These are phyloP conservation scores for Sodiomyces alkalinus DNA, from an alignment of 2,329 filamentous ascomycete genomes.

Conservation along the genomic window DNA sequence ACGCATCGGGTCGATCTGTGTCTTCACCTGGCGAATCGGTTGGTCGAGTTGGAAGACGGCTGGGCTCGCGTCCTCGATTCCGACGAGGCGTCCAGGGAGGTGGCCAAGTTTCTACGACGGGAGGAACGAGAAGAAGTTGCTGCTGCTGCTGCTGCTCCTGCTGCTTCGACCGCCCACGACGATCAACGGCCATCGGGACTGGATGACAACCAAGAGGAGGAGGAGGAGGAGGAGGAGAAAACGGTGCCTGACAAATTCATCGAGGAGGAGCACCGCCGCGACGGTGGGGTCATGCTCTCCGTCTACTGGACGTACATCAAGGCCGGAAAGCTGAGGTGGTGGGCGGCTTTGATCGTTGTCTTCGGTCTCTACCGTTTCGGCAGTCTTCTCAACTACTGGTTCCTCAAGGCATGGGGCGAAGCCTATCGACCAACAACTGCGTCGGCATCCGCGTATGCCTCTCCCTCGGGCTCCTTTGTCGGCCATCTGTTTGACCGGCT, in stretches of 20 bases:
- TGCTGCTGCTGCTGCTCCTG: not conserved
- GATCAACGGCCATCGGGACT: too few relatives aligned
- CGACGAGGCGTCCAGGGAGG: slow-evolving; percentile 22
- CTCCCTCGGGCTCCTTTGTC: slow-evolving; percentile 9
- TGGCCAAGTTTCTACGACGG: slow-evolving; percentile 10
- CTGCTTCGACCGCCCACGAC: too few relatives aligned
- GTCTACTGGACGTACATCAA: slow-evolving; percentile 81
- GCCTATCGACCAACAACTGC: slow-evolving; percentile 32
- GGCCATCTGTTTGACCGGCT: slow-evolving; percentile 29
- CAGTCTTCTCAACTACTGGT: slow-evolving; percentile 58
- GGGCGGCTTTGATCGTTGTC: slow-evolving; percentile 48
- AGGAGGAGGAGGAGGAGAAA: too few relatives aligned
- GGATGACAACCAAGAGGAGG: slow-evolving; percentile 24
- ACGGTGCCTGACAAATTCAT: slow-evolving; percentile 61
- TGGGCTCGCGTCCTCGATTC: slow-evolving; percentile 32
- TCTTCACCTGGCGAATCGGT: slow-evolving; percentile 54
- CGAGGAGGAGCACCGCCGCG: slow-evolving; percentile 58
- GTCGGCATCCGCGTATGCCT: not conserved
- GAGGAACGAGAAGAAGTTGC: slow-evolving; percentile 17
- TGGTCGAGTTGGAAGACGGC: slow-evolving; percentile 54
- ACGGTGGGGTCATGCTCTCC: slow-evolving; percentile 58
- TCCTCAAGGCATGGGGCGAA: slow-evolving; percentile 79
- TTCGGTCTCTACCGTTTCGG: slow-evolving; percentile 49
- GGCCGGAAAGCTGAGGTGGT: slow-evolving; percentile 62
- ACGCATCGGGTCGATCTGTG: slow-evolving; percentile 71